Evolutionary conservation across 192 early-diverging fungal species (phyloP).

Genomic region (Dispira simplex): DNA sequence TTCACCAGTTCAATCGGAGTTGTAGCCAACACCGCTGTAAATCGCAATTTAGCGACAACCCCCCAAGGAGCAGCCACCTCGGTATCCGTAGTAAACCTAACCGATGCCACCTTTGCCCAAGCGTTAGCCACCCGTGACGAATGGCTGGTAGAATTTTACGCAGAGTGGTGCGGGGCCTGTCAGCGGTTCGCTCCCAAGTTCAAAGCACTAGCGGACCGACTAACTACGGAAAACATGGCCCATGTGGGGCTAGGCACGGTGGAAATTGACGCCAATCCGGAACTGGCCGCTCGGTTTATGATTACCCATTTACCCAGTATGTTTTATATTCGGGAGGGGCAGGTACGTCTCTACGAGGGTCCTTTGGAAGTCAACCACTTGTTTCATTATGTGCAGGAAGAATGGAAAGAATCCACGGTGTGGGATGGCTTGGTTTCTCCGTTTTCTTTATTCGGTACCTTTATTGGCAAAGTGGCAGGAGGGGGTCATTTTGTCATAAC

Average conservation of each 20-base stretch:
- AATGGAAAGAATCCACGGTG: too few relatives aligned
- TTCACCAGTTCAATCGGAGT: not conserved
- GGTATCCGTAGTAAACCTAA: not conserved
- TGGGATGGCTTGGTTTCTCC: too few relatives aligned
- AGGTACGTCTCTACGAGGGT: too few relatives aligned
- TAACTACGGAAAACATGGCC: not conserved
- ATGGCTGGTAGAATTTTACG: constrained; percentile 2
- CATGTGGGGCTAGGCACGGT: constrained; percentile 4
- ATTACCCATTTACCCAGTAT: constrained; percentile 1
- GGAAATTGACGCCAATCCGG: constrained; percentile 7
- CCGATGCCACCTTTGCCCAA: not conserved
- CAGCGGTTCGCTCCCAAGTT: not conserved
- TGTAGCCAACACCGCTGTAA: not conserved
- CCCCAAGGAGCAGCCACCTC: not conserved
- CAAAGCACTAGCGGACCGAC: not conserved
- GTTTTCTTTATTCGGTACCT: too few relatives aligned
- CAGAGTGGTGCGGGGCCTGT: constrained; percentile 4
- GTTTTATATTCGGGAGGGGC: not conserved
- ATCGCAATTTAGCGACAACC: too few relatives aligned
- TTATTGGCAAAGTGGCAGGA: too few relatives aligned
- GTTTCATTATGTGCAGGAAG: too few relatives aligned
- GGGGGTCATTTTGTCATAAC: too few relatives aligned
- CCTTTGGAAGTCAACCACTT: too few relatives aligned
- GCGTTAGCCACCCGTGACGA: not conserved
- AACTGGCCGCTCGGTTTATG: constrained; percentile 5